Evolutionary conservation across 2,329 filamentous ascomycete genomes (phyloP), one percentile per base, ranked within the genome.

Genomic region (Aspergillus vadensis): DNA sequence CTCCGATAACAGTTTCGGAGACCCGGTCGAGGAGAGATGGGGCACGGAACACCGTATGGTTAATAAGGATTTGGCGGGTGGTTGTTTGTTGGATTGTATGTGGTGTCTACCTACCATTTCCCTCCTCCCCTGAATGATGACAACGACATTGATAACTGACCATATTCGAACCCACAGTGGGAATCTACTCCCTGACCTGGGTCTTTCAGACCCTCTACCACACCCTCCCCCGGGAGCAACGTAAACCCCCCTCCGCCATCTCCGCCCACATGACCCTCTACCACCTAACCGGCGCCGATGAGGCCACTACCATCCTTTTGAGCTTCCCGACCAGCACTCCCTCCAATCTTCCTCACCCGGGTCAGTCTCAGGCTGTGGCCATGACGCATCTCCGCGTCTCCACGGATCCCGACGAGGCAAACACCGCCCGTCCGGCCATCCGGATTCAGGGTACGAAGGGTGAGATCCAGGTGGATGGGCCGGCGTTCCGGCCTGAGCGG

Each of bases 181-280:
- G 92, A 63, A 90, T 97, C 76, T 97, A 97, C 80, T 86, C 91
- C 50, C 79, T 97, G 63, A 96, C 91, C 32, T 97, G 92, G 92
- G 85, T 95, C 53, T 96, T 94, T 83, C 91, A 96, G 78, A 89
- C 89, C 48, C 83, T 96, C 27, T 96, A 96, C 78, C 91, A 92
- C 75, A 86, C 90, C 3, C 89, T 93, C 71, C 83, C 88, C 2
- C 82, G 74, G 30, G 74, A 79, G 9, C 75, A 85, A 57, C 90
- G 91, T 67, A 85, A 91, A 74, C 72, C 84, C 1, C 92, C 92
- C 5, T 74, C 72, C 7, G 83, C 80, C 48, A 87, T 95, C 3
- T 79, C 87, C 9, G 84, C 88, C 0, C 86, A 90, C 55, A 86
- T 92, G 69, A 86, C 86, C 71, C 89, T 90, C 72, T 91, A 91